Evolutionary conservation across 225 moss, liverwort and hornwort species (phyloP), one percentile per base, ranked within the genome.

Genomic region (Pleurozium schreberi): DNA sequence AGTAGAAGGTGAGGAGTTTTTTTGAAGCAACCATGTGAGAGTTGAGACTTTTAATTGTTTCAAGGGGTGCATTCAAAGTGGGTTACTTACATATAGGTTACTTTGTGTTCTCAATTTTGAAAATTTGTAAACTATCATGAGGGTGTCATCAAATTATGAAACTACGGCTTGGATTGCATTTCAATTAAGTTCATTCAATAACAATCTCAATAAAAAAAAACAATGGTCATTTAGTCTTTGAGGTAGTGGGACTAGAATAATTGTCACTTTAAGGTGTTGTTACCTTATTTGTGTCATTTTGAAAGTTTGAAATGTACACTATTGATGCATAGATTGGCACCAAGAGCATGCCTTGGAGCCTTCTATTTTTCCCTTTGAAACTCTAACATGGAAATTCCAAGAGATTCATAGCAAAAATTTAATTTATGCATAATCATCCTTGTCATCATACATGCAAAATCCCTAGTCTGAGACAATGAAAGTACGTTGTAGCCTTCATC

Each of bases 391-490:
- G 2, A 0, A 11, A 0, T 75, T 1, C 2, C 2, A 47, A 31
- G 11, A 31, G 8, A 31, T 75, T 75, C 1, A 3, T 1, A 31
- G 3, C 12, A 49, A 75, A 12, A 6, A 75, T 49, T 75, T 10
- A 47, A 31, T 11, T 74, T 31, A 1, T 0, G 0, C 2, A 43
- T 0, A 23, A 8, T 77, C 53, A 53, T 14, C 6, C 9, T 53
- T 38, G 1, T 25, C 1, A 1, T 8, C 55, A 55, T 77, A 53
- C 3, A 52, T 5, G 1, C 22, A 52, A 22, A 0, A 0, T 3
- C 2, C 3, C 2, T 23, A 53, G 1, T 76, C 14, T 0, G 1
- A 23, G 3, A 8, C 22, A 52, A 25, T 25, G 8, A 38, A 0
- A 25, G 15, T 16, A 38, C 1, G 0, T 10, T 55, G 16, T 38